Conservation (phyloP, 1,284 basidiomycete genomes). For the Cyathus pygmaeus region DNA sequence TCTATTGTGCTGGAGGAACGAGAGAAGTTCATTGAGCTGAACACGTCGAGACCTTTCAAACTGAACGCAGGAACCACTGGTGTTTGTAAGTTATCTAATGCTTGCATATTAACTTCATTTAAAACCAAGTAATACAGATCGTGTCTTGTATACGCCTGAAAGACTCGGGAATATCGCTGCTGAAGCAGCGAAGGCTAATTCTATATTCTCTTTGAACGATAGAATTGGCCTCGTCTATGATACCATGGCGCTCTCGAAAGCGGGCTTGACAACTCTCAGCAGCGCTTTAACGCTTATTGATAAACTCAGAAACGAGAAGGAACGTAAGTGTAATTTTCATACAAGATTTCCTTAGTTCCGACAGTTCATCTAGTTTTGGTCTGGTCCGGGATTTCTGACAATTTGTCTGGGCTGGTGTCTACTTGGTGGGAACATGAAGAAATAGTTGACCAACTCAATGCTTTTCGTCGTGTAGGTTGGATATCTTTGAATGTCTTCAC, state of each 20-base stretch:
- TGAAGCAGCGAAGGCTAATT: slow-evolving; percentile 76
- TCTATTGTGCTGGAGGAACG: slow-evolving; percentile 76
- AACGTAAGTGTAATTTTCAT: slow-evolving; percentile 65
- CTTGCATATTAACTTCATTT: not conserved
- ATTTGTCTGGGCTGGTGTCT: slow-evolving; percentile 65
- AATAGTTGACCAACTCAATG: slow-evolving; percentile 69
- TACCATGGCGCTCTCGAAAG: slow-evolving; percentile 82
- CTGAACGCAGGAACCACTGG: slow-evolving; percentile 91
- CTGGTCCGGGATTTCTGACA: slow-evolving; percentile 74
- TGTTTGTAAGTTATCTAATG: slow-evolving; percentile 71
- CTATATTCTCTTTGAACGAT: slow-evolving; percentile 84
- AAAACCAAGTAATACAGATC: slow-evolving; percentile 58
- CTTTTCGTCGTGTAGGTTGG: slow-evolving; percentile 67
- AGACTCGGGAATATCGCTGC: slow-evolving; percentile 82
- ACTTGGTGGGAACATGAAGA: slow-evolving; percentile 89
- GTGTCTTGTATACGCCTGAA: slow-evolving; percentile 89
- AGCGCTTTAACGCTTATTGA: slow-evolving; percentile 81
- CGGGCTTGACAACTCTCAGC: slow-evolving; percentile 82
- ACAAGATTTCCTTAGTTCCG: not conserved
- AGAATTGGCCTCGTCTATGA: slow-evolving; percentile 89
- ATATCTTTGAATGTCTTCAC: not conserved
- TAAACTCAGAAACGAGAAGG: slow-evolving; percentile 75
- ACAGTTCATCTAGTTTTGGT: slow-evolving; percentile 64
- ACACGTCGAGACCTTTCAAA: slow-evolving; percentile 82
- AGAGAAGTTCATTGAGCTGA: slow-evolving; percentile 74